These are phyloP conservation scores for Phyllosticta capitalensis DNA, from an alignment of 2,329 filamentous ascomycete genomes.

Conservation along the genomic window DNA sequence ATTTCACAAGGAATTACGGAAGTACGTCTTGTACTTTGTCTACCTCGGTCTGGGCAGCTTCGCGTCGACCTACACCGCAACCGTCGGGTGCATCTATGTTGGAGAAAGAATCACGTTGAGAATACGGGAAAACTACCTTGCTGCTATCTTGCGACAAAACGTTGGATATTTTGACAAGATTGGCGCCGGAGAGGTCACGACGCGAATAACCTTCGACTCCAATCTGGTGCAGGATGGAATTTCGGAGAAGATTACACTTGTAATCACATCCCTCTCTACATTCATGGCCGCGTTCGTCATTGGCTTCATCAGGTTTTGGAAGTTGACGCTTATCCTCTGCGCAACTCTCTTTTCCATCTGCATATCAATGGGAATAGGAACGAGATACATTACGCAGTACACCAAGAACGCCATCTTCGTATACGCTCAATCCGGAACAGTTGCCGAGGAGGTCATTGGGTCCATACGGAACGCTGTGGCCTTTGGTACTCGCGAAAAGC, in stretches of 20 bases:
- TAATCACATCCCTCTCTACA: constrained; percentile 23
- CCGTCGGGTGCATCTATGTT: constrained; percentile 74
- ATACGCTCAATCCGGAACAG: constrained; percentile 74
- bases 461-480: constrained; percentile 88
- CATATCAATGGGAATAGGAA: constrained; percentile 62
- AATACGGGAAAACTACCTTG: constrained; percentile 51
- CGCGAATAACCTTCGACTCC: constrained; percentile 86
- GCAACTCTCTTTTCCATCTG: constrained; percentile 74
- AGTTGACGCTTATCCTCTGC: constrained; percentile 75
- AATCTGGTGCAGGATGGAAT: constrained; percentile 91
- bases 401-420: constrained; percentile 69
- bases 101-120: constrained; percentile 34
- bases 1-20: constrained; percentile 11
- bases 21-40: constrained; percentile 18
- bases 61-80: constrained; percentile 45
- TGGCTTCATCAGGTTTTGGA: constrained; percentile 86
- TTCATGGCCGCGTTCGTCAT: constrained; percentile 89
- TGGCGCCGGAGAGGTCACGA: constrained; percentile 87
- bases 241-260: constrained; percentile 28
- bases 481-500: constrained; percentile 85
- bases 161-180: constrained; percentile 58
- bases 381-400: constrained; percentile 64
- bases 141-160: constrained; percentile 36
- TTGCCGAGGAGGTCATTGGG: constrained; percentile 90
- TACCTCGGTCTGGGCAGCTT: constrained; percentile 18